Percentiles rank a stretch among this genome's conserved stretches.
Conservation (phyloP, 2,329 filamentous ascomycete genomes). For the Fusarium oxysporum region DNA sequence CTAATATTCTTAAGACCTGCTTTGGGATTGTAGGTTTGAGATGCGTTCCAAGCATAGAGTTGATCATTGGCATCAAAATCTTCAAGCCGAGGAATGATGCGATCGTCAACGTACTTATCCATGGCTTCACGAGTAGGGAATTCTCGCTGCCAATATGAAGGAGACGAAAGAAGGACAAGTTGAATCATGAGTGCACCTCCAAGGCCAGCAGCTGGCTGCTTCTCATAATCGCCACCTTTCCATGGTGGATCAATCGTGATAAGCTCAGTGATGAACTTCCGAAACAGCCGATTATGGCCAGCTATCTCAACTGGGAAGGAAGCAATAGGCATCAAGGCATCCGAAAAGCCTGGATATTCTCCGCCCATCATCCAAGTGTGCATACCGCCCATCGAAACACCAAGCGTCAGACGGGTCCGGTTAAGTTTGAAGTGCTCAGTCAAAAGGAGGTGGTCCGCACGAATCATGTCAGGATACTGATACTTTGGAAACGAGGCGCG, state of each 20-base stretch:
- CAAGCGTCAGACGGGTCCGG: slow-evolving; percentile 1
- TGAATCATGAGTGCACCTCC: slow-evolving; percentile 16
- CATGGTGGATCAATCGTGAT: slow-evolving; percentile 19
- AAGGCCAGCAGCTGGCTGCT: not conserved
- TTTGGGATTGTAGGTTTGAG: slow-evolving; percentile 5
- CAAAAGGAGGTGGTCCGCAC: not conserved
- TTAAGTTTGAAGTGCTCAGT: slow-evolving; percentile 23
- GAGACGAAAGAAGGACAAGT: slow-evolving; percentile 18
- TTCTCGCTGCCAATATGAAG: slow-evolving; percentile 11
- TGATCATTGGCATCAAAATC: slow-evolving; percentile 25
- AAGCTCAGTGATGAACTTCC: slow-evolving; percentile 26
- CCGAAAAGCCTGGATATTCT: not conserved
- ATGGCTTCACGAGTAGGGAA: slow-evolving; percentile 14
- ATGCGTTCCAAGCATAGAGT: slow-evolving; percentile 26
- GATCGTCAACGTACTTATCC: slow-evolving; percentile 5
- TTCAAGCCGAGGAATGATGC: not conserved
- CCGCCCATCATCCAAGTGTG: slow-evolving; percentile 27
- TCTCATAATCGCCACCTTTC: slow-evolving; percentile 6
- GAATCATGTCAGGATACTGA: slow-evolving; percentile 21
- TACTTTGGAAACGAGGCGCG: slow-evolving; percentile 18
- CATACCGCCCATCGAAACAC: slow-evolving; percentile 31
- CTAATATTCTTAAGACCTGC: slow-evolving; percentile 1
- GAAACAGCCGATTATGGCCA: slow-evolving; percentile 19
- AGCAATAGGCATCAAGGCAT: slow-evolving; percentile 25
- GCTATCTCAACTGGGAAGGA: slow-evolving; percentile 15